phyloP scores from a whole-genome alignment of 192 early-diverging fungal species.

The Coemansia sp. region DNA sequence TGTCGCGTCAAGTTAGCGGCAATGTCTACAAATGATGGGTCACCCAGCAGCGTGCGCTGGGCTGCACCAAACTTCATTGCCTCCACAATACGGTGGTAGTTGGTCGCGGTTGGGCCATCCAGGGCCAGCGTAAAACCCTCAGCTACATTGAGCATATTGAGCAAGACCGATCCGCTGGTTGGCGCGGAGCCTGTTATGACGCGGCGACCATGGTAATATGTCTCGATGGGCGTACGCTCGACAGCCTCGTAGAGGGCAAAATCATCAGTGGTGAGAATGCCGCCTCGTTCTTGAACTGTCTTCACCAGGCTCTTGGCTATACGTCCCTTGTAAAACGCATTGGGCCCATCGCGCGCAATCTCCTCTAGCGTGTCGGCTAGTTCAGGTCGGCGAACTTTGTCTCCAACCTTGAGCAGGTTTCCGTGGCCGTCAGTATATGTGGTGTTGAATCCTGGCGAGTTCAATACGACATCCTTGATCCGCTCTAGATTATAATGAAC shows the following conservation, averaged over 20 bases:
- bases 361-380: constrained; percentile 63
- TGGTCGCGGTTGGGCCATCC: constrained; percentile 60
- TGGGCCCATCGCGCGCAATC: constrained; percentile 60
- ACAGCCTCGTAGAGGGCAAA: constrained; percentile 65
- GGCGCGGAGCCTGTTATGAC: constrained; percentile 71
- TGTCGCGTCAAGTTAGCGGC: constrained; percentile 56
- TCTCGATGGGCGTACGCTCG: constrained; percentile 58
- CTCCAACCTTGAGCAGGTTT: constrained; percentile 62
- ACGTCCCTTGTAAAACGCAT: constrained; percentile 58
- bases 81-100: constrained; percentile 81
- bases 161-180: constrained; percentile 77
- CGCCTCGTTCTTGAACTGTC: constrained; percentile 61
- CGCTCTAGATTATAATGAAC: constrained; percentile 48
- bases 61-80: constrained; percentile 86
- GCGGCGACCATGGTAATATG: constrained; percentile 76
- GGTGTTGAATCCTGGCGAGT: constrained; percentile 47
- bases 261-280: constrained; percentile 76
- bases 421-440: constrained; percentile 69
- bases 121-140: constrained; percentile 72
- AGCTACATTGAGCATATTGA: constrained; percentile 82
- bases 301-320: constrained; percentile 71
- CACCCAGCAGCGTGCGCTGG: constrained; percentile 74
- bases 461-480: constrained; percentile 19
- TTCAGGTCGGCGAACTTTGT: constrained; percentile 58
- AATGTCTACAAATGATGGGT: constrained; percentile 65